A percentile compares a stretch with the other conserved stretches of the same genome.
phyloP scores from a whole-genome alignment of 305 asterid genomes.

The Petunia hybrid region DNA sequence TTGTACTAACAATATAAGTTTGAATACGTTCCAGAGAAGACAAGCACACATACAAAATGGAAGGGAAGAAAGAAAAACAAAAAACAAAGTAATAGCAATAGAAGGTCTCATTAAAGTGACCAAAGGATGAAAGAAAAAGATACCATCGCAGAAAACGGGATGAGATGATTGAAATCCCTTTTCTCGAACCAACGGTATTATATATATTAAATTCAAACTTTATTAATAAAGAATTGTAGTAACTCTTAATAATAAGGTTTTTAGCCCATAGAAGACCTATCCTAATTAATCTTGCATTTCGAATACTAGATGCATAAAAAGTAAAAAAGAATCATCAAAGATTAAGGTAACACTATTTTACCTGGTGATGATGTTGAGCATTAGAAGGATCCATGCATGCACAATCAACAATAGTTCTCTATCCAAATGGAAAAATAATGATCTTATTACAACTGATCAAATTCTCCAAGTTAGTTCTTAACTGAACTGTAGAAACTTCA shows the following conservation, averaged over 20 bases:
- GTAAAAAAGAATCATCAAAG: no score
- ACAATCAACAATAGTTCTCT: background rate
- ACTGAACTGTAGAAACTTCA: background rate
- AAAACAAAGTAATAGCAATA: background rate
- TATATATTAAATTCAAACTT: no score
- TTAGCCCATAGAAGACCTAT: background rate
- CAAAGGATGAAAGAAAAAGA: background rate
- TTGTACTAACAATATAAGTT: no score
- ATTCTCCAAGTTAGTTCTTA: no score
- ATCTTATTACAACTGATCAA: no score
- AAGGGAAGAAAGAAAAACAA: background rate
- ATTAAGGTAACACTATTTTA: conserved; percentile 24
- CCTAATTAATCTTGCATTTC: background rate
- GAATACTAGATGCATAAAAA: no score
- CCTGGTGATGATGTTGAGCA: conserved; percentile 71
- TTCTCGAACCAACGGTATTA: no score
- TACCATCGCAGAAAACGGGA: background rate
- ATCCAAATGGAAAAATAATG: no score
- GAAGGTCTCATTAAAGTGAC: background rate
- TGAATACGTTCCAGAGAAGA: background rate
- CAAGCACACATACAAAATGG: background rate
- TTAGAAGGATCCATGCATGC: conserved; percentile 71
- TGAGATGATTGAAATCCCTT: no score
- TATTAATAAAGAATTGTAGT: no score
- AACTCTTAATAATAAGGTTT: no score